Percentiles rank a stretch among this genome's conserved stretches.
Evolutionary conservation across 768 basidiomycete species (phyloP).

Genomic region (Amanita rubescens): DNA sequence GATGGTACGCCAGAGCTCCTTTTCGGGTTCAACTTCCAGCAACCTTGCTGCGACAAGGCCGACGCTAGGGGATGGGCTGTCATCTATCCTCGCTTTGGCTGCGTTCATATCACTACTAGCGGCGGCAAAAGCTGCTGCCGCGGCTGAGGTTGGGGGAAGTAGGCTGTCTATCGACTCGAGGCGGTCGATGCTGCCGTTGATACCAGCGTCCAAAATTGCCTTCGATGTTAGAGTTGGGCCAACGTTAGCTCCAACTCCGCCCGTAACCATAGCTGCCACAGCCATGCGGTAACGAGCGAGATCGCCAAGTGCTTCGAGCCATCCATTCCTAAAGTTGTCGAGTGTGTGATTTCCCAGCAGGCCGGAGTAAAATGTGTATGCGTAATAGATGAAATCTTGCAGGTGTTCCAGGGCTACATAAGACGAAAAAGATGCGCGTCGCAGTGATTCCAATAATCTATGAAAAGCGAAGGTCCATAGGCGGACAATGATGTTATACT

Average conservation of each 20-base stretch:
- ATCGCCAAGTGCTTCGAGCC: slow-evolving; percentile 97
- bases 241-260: slow-evolving; percentile 30
- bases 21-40: slow-evolving; percentile 83
- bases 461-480: slow-evolving; percentile 92
- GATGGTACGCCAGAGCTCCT: slow-evolving; percentile 85
- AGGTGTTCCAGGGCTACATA: slow-evolving; percentile 80
- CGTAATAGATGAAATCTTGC: slow-evolving; percentile 91
- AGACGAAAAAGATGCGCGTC: slow-evolving; percentile 69
- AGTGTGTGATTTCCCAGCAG: slow-evolving; percentile 79
- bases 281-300: slow-evolving; percentile 93
- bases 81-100: slow-evolving; percentile 41
- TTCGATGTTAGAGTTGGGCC: slow-evolving; percentile 44
- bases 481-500: slow-evolving; percentile 92
- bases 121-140: slow-evolving; percentile 31
- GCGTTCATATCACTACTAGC: neutral
- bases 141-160: slow-evolving; percentile 8
- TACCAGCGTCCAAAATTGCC: slow-evolving; percentile 43
- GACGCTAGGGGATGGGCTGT: slow-evolving; percentile 68
- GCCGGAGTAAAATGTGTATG: slow-evolving; percentile 89
- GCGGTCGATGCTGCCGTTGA: slow-evolving; percentile 14
- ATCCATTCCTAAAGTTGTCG: slow-evolving; percentile 63
- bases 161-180: slow-evolving; percentile 4
- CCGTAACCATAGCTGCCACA: slow-evolving; percentile 78
- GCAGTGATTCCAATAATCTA: slow-evolving; percentile 83
- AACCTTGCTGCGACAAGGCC: slow-evolving; percentile 77